Conservation (phyloP, 148 eudicot species). For the Camellia sinensis region DNA sequence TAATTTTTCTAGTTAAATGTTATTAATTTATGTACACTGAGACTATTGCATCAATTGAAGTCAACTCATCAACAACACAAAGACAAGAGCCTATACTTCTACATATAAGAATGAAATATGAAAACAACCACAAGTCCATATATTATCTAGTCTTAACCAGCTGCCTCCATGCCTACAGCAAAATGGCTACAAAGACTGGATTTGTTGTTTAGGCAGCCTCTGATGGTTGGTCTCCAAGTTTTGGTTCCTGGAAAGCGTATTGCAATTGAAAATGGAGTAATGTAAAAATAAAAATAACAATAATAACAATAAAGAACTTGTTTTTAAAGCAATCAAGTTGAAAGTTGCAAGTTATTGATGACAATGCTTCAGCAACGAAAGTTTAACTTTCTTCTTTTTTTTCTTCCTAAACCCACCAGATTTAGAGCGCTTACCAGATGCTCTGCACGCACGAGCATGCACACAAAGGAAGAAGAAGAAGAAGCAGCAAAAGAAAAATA, state of each 20-base stretch:
- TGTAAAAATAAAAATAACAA: not conserved
- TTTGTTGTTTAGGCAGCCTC: constrained; percentile 11
- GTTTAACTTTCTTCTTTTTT: no score
- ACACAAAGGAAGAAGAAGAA: not conserved
- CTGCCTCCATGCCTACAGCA: not conserved
- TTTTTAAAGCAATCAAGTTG: not conserved
- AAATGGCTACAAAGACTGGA: not conserved
- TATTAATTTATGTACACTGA: not conserved
- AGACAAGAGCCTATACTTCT: not conserved
- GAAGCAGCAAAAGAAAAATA: not conserved
- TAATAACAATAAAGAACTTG: not conserved
- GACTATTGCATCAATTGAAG: not conserved
- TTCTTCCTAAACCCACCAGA: not conserved
- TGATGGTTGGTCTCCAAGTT: constrained; percentile 13
- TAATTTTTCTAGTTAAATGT: not conserved
- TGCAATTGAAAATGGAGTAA: not conserved
- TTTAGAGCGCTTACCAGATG: not conserved
- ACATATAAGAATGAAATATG: not conserved
- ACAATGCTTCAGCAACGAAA: not conserved
- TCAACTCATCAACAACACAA: not conserved
- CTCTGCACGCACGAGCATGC: not conserved
- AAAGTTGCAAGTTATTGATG: not conserved
- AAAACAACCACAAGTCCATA: not conserved
- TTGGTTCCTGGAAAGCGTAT: constrained; percentile 20
- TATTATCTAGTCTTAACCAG: not conserved